Conservation (phyloP, 2,329 filamentous ascomycete species). For the Fusarium sp. region DNA sequence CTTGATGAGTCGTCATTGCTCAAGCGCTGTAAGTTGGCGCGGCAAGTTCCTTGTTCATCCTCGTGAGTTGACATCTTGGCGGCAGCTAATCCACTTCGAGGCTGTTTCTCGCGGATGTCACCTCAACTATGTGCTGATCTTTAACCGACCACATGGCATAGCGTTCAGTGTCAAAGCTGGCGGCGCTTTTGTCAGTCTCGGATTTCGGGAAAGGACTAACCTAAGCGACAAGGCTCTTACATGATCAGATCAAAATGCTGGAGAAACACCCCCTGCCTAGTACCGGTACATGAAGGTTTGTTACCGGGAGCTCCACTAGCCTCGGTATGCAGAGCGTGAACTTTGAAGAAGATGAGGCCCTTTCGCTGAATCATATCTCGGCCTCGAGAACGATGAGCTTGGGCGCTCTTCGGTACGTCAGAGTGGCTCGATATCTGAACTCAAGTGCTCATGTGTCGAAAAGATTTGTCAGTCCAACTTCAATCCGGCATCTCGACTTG, state of each 20-base stretch:
- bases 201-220: background rate
- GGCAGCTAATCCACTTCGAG: conserved; percentile 21
- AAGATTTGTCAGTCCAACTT: background rate
- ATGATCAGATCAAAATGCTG: conserved; percentile 17
- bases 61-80: conserved; percentile 6
- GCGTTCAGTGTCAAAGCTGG: conserved; percentile 7
- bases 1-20: conserved; percentile 4
- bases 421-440: conserved; percentile 7
- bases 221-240: conserved; percentile 6
- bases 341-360: conserved; percentile 13
- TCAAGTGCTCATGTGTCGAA: background rate
- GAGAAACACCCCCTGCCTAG: conserved; percentile 5
- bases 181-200: background rate
- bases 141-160: conserved; percentile 14
- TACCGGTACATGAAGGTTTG: conserved; percentile 9
- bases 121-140: conserved; percentile 2
- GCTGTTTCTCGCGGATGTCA: conserved; percentile 10
- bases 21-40: background rate
- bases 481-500: background rate
- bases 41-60: conserved; percentile 11
- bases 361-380: conserved; percentile 12
- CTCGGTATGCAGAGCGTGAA: conserved; percentile 28
- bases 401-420: conserved; percentile 3
- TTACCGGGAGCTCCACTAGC: conserved; percentile 28
- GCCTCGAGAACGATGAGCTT: conserved; percentile 10